Conservation (phyloP, 176 grass and related monocot species). For the Zoysia japonica region DNA sequence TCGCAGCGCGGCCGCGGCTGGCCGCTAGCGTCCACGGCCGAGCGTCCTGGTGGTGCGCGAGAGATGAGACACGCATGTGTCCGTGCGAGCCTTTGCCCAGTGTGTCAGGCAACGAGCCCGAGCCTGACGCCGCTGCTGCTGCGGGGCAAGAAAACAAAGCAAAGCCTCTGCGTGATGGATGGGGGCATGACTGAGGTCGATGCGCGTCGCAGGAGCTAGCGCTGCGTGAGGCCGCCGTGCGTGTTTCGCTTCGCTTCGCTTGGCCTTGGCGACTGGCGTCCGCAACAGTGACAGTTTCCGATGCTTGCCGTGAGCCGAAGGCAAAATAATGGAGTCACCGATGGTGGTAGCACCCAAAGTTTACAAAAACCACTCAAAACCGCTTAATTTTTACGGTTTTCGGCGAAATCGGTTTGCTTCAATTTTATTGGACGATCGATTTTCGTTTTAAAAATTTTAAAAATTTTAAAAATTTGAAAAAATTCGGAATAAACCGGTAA, state of each 20-base stretch:
- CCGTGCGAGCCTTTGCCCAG: slow-evolving; percentile 15
- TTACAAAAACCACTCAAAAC: too few relatives aligned
- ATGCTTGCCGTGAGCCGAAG: neutral
- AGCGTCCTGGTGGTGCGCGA: neutral
- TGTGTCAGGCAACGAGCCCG: neutral
- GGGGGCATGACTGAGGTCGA: neutral
- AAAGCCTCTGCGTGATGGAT: neutral
- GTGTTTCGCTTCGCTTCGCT: neutral
- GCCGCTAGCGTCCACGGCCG: neutral
- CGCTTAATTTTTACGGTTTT: too few relatives aligned
- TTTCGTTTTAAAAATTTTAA: too few relatives aligned
- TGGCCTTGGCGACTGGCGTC: neutral
- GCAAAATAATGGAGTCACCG: slow-evolving; percentile 23
- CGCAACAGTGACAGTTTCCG: slow-evolving; percentile 37
- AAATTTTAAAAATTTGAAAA: too few relatives aligned
- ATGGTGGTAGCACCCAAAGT: slow-evolving; percentile 11
- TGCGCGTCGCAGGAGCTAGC: neutral
- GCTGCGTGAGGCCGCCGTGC: neutral
- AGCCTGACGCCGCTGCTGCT: neutral
- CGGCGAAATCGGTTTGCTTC: fast-evolving
- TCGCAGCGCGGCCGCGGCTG: neutral
- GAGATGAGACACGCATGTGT: slow-evolving; percentile 24
- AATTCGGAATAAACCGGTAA: too few relatives aligned
- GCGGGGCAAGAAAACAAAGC: slow-evolving; percentile 35
- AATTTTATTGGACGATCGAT: too few relatives aligned